Evolutionary conservation across 495 filamentous ascomycete species (phyloP).

Genomic region (Thozetella sp.): DNA sequence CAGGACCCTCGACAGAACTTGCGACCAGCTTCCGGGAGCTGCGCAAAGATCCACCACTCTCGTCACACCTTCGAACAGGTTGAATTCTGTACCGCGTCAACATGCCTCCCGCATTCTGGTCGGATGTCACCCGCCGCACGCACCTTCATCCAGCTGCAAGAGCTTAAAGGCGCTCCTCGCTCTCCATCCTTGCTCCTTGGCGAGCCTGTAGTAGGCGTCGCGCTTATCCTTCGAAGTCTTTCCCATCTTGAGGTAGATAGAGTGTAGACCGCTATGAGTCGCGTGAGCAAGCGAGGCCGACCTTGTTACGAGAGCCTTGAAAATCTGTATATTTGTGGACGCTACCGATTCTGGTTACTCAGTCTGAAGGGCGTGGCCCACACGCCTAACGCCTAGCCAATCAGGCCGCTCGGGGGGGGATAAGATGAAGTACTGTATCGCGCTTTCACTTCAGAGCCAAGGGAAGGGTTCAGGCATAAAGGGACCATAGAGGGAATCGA

Average conservation of each 20-base stretch:
- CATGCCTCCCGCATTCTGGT: background rate
- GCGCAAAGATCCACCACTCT: conserved; percentile 96
- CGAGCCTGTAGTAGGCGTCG: conserved; percentile 95
- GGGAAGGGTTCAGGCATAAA: too few species aligned
- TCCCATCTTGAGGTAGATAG: conserved; percentile 63
- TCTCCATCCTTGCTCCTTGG: conserved; percentile 98
- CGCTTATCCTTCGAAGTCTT: conserved; percentile 99
- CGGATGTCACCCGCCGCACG: background rate
- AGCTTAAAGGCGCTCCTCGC: conserved; percentile 96
- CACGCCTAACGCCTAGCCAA: too few species aligned
- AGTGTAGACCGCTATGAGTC: background rate
- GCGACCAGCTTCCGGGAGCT: conserved; percentile 94
- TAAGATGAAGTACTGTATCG: too few species aligned
- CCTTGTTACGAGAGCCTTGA: too few species aligned
- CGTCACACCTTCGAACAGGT: conserved; percentile 85
- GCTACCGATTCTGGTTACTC: too few species aligned
- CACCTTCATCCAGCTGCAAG: conserved; percentile 86
- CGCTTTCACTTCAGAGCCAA: too few species aligned
- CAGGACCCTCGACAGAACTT: conserved; percentile 88
- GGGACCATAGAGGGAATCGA: too few species aligned
- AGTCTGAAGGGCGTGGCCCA: too few species aligned
- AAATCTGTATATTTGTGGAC: too few species aligned
- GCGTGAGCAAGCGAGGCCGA: background rate
- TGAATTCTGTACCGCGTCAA: conserved; percentile 67
- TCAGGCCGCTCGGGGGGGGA: too few species aligned